Base-by-base conservation (phyloP, 192 early-diverging fungal species). In the Coemansia sp. region DNA sequence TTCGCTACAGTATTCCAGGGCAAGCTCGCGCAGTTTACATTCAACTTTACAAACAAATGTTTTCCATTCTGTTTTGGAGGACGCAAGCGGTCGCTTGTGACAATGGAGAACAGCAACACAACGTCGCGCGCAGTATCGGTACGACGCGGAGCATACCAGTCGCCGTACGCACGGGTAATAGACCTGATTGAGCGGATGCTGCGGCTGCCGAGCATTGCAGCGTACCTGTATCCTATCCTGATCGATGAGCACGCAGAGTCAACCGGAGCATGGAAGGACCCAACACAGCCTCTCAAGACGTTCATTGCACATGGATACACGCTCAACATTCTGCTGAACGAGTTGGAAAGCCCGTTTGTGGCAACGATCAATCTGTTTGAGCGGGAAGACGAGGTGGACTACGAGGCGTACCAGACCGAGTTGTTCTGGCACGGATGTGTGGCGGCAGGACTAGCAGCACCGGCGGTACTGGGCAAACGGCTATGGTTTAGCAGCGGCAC, bases 291-390 rank as follows among this genome's bases (percentile, higher is more conserved):
- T 15, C 56, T 80, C 15, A 56, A 57, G 7, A 69, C 68, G n/a
- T 42, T 80, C 38, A 70, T 80, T 53, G 68, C 48, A 33, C 77
- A 64, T 58, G 77, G 77, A 20, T 71, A 69, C 60, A 80, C 77
- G 23, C 59, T 80, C 37, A 80, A 80, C 55, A 80, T 80, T 20
- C 64, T 80, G 17, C 53, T 80, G 11, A 80, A 80, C 34, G 72
- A 80, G 61, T 30, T 80, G 15, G 77, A 70, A 50, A 80, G 77
- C 55, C 77, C 77, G 27, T 80, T 80, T 65, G 67, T 80, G 14
- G 58, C 67, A 11, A 80, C 77, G 23, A 74, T 80, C 37, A 58
- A 80, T 58, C 58, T 80, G 36, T 60, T 60, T 31, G 77, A 70
- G 34, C 45, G 47, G 15, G 50, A 38, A 19, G 59, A 61, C 27